A percentile compares a stretch with the other conserved stretches of the same genome.
phyloP scores from a whole-genome alignment of 805 yeast species.

The Barnettozyma salicaria region DNA sequence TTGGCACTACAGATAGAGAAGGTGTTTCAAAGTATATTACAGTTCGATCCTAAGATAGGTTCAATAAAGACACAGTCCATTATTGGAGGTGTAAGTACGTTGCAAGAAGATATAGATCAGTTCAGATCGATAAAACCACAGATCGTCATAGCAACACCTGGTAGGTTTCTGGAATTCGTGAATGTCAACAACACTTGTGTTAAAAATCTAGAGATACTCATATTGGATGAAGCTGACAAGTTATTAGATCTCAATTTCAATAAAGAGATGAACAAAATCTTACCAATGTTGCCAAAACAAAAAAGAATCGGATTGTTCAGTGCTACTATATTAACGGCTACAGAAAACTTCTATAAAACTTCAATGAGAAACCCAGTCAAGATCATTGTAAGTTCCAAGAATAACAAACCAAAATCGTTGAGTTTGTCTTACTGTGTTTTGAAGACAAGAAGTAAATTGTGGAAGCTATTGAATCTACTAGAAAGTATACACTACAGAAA shows the following conservation, averaged over 20 bases:
- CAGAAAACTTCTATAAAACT: slow-evolving; percentile 69
- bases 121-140: slow-evolving; percentile 58
- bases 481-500: slow-evolving; percentile 56
- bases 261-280: slow-evolving; percentile 59
- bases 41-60: slow-evolving; percentile 46
- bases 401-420: slow-evolving; percentile 55
- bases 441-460: slow-evolving; percentile 55
- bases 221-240: slow-evolving; percentile 91
- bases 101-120: slow-evolving; percentile 63
- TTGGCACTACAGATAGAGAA: slow-evolving; percentile 62
- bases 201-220: slow-evolving; percentile 59
- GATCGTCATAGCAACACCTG: slow-evolving; percentile 87
- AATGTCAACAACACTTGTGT: slow-evolving; percentile 48
- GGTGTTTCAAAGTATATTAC: slow-evolving; percentile 57
- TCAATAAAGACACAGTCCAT: slow-evolving; percentile 51
- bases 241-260: slow-evolving; percentile 74
- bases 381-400: slow-evolving; percentile 62
- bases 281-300: slow-evolving; percentile 76
- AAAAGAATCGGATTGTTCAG: slow-evolving; percentile 91
- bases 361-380: slow-evolving; percentile 94
- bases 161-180: slow-evolving; percentile 74
- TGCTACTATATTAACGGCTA: slow-evolving; percentile 85
- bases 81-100: slow-evolving; percentile 56
- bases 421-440: slow-evolving; percentile 55
- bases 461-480: slow-evolving; percentile 49